phyloP scores from a whole-genome alignment of 352 stramenopile species.

The Pythium biforme region DNA sequence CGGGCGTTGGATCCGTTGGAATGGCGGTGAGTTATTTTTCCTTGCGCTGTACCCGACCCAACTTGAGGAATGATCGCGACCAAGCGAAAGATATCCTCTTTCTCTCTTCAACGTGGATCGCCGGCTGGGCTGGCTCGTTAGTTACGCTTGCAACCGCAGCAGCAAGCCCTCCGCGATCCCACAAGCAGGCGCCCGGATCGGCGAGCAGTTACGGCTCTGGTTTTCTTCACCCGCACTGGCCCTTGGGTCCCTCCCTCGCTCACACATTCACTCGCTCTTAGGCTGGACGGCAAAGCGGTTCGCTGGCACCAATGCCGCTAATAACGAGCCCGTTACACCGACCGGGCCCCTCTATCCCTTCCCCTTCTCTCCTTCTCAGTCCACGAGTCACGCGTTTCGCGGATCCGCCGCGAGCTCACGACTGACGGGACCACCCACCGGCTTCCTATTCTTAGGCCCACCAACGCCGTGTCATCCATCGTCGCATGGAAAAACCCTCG shows the following conservation, averaged over 20 bases:
- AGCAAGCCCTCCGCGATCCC: slow-evolving; percentile 10
- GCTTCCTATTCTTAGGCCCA: slow-evolving; percentile 12
- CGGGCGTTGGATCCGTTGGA: slow-evolving; percentile 12
- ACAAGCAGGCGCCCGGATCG: slow-evolving; percentile 11
- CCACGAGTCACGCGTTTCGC: slow-evolving; percentile 2
- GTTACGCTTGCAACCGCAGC: slow-evolving; percentile 14
- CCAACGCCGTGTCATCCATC: not conserved
- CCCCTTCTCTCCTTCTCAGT: not conserved
- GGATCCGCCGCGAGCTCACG: slow-evolving; percentile 14
- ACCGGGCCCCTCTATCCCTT: not conserved
- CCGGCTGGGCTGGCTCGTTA: slow-evolving; percentile 14
- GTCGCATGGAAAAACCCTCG: slow-evolving; percentile 14
- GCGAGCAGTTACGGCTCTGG: slow-evolving; percentile 16
- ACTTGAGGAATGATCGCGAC: slow-evolving; percentile 20
- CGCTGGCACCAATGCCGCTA: not conserved
- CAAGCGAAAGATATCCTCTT: slow-evolving; percentile 26
- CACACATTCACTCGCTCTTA: not conserved
- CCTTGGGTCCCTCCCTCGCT: not conserved
- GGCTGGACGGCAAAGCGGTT: not conserved
- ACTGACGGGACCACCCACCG: slow-evolving; percentile 22
- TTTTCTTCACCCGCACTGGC: slow-evolving; percentile 11
- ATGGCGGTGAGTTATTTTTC: not conserved
- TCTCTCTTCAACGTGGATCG: slow-evolving; percentile 24
- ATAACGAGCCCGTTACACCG: slow-evolving; percentile 19
- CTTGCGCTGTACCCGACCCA: slow-evolving; percentile 8